phyloP scores from a whole-genome alignment of 2,329 filamentous ascomycete species.

The Exophiala oligosperma region DNA sequence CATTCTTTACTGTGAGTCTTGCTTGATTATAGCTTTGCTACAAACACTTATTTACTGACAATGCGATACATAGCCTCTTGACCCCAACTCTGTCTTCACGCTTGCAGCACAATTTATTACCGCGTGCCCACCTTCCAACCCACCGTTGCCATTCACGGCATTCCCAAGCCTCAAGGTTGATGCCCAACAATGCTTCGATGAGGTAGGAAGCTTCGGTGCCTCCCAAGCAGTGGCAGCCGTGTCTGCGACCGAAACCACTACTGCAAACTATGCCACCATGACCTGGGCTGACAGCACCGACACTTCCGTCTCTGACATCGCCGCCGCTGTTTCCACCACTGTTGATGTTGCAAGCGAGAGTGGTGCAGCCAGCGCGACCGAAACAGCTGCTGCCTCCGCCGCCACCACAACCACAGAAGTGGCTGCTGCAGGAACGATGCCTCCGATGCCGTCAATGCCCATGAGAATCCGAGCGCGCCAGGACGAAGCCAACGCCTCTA shows the following conservation, averaged over 20 bases:
- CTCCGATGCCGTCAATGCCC: background rate
- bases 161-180: conserved; percentile 53
- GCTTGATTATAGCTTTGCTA: background rate
- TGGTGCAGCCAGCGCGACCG: background rate
- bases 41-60: background rate
- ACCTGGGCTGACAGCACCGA: background rate
- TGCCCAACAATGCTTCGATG: conserved; percentile 19
- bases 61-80: conserved; percentile 49
- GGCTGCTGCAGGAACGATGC: background rate
- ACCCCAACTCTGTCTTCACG: conserved; percentile 69
- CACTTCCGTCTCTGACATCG: conserved; percentile 4
- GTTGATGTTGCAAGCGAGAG: background rate
- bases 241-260: background rate
- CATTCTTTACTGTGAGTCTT: conserved; percentile 61
- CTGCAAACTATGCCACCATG: conserved; percentile 6
- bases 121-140: conserved; percentile 63
- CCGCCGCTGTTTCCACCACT: background rate
- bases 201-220: conserved; percentile 8
- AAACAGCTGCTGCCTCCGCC: background rate
- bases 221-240: background rate
- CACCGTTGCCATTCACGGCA: conserved; percentile 62
- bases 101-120: conserved; percentile 72
- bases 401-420: background rate
- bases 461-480: background rate
- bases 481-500: background rate